These are phyloP conservation scores for Phlebiopsis gigantea DNA, from an alignment of 768 basidiomycete genomes.

Conservation along the genomic window DNA sequence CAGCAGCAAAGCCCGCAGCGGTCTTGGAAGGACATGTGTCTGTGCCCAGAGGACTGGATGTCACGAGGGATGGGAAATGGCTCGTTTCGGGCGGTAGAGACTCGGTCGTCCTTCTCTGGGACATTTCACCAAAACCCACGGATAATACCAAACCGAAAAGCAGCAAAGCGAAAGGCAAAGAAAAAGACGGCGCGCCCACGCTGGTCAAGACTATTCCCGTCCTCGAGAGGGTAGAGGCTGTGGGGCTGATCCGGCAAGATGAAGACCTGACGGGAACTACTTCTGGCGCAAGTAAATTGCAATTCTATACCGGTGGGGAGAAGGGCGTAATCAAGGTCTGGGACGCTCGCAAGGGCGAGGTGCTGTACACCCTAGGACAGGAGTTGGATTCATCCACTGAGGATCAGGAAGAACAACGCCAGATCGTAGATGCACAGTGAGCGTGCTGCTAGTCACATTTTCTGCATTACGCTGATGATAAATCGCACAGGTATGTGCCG, in stretches of 20 bases:
- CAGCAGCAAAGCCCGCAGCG: slow-evolving; percentile 59
- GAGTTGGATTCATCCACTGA: slow-evolving; percentile 41
- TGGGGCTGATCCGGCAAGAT: slow-evolving; percentile 60
- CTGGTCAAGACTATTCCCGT: slow-evolving; percentile 77
- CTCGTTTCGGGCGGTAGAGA: slow-evolving; percentile 90
- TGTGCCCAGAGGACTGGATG: slow-evolving; percentile 86
- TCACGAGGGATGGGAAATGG: slow-evolving; percentile 83
- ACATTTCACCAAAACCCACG: slow-evolving; percentile 44
- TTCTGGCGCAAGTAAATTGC: slow-evolving; percentile 37
- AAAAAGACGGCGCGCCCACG: slow-evolving; percentile 43
- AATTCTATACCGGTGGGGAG: slow-evolving; percentile 88
- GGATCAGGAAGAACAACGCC: slow-evolving; percentile 73
- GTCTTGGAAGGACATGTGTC: slow-evolving; percentile 95
- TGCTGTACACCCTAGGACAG: slow-evolving; percentile 54
- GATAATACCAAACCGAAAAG: slow-evolving; percentile 22
- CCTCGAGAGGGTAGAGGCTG: slow-evolving; percentile 75
- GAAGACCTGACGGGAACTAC: slow-evolving; percentile 43
- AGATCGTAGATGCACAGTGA: slow-evolving; percentile 80
- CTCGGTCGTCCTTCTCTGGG: slow-evolving; percentile 91
- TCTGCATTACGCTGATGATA: slow-evolving; percentile 17
- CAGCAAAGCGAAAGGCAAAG: slow-evolving; percentile 43
- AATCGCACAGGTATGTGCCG: slow-evolving; percentile 56
- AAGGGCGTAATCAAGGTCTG: slow-evolving; percentile 83
- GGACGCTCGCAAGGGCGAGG: slow-evolving; percentile 66
- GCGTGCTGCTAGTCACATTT: slow-evolving; percentile 28